Evolutionary conservation across 1,284 basidiomycete species (phyloP), one percentile per base, ranked within the genome.

Genomic region (Sanghuangporus sanghuang): DNA sequence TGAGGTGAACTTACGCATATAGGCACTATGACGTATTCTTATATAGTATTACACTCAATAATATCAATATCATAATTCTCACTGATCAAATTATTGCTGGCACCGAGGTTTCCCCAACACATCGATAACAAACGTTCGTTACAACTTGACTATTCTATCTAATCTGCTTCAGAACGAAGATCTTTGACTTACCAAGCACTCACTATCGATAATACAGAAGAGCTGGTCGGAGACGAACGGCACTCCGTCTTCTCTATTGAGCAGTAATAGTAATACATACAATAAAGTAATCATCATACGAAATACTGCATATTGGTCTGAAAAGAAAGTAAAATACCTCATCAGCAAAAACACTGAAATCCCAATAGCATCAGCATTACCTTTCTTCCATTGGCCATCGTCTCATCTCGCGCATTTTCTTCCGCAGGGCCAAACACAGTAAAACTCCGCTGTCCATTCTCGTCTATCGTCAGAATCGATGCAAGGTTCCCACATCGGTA

Each of bases 401-500:
- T 85, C 68, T 84, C 82, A 75, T 96, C 93, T 63, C 86, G 78
- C 71, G 92, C 87, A 70, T 96, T 96, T 81, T 96, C 93, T 66
- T 81, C 82, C 1, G 93, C 93, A 1, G 93, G 91, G 50, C 86
- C 86, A 69, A 90, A 96, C 23, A 93, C 91, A 23, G 84, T 90
- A 71, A 95, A 95, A 63, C 77, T 77, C 65, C 84, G 77, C 62
- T 79, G 77, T 1, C 90, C 89, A 64, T 85, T 72, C 69, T 89
- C 88, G 56, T 82, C 79, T 62, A 93, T 82, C 1, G 84, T 89
- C 73, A 90, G 75, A 67, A 94, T 91, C 46, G 85, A 86, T 0
- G 92, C 91, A 77, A 89, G 79, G 67, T 94, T 93, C 48, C 92
- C 91, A 71, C 85, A 88, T 35, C 93, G 83, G 71, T 95, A 95